phyloP scores from a whole-genome alignment of 495 filamentous ascomycete species.

The Aspergillus panamensis region DNA sequence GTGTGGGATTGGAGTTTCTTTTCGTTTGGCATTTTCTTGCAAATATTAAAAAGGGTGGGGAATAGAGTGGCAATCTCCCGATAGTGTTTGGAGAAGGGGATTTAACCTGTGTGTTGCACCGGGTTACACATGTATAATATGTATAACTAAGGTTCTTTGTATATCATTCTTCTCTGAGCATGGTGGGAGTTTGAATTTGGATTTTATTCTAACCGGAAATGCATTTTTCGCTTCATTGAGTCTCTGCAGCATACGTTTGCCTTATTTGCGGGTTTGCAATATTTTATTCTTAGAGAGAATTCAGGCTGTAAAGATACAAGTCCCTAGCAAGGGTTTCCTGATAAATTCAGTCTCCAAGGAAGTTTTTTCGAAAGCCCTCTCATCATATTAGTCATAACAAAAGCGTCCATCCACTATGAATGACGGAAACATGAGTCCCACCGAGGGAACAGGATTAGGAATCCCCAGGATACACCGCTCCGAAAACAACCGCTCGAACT shows the following conservation, averaged over 20 bases:
- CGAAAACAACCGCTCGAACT: constrained; percentile 16
- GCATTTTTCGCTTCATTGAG: background rate
- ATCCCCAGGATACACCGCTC: constrained; percentile 28
- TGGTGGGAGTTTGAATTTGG: constrained; percentile 28
- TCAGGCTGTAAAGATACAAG: too few species aligned
- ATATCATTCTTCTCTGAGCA: constrained; percentile 42
- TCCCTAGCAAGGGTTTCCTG: too few species aligned
- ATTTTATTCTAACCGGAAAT: constrained; percentile 1
- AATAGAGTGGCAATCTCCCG: background rate
- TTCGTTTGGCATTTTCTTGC: background rate
- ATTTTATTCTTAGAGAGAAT: background rate
- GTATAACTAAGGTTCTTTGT: constrained; percentile 22
- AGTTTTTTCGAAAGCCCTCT: background rate
- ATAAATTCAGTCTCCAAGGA: too few species aligned
- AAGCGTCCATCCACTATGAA: constrained; percentile 9
- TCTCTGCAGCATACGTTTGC: background rate
- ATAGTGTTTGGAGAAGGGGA: constrained; percentile 2
- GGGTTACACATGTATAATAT: constrained; percentile 22
- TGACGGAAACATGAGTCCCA: background rate
- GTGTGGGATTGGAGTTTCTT: background rate
- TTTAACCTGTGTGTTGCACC: background rate
- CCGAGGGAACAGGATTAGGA: constrained; percentile 9
- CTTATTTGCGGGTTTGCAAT: background rate
- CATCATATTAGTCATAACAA: constrained; percentile 16
- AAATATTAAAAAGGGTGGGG: background rate